A percentile compares a stretch with the other conserved stretches of the same genome.
Evolutionary conservation across 176 grass and related monocot species (phyloP).

Genomic region (Dendrocalamus sinicus): DNA sequence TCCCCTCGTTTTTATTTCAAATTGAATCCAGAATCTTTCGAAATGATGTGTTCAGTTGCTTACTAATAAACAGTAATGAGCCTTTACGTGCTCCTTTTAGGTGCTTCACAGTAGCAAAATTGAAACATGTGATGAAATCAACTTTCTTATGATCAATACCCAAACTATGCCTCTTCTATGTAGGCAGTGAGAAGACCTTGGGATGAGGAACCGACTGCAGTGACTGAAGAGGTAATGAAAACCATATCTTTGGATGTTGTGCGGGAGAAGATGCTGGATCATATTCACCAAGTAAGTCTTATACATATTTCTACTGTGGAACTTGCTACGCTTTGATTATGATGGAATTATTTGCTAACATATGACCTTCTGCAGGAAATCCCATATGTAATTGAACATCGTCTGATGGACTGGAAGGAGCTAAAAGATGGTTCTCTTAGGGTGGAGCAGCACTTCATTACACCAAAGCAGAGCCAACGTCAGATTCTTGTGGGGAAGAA

Average conservation of each 20-base stretch:
- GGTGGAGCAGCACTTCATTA: slow-evolving; percentile 92
- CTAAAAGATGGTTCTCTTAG: slow-evolving; percentile 95
- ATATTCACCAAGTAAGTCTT: slow-evolving; percentile 86
- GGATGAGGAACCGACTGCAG: slow-evolving; percentile 83
- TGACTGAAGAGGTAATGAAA: slow-evolving; percentile 98
- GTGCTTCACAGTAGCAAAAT: not conserved
- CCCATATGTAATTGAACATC: slow-evolving; percentile 91
- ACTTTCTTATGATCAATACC: slow-evolving; percentile 2
- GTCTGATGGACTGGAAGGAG: slow-evolving; percentile 92
- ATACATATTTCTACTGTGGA: slow-evolving; percentile 18
- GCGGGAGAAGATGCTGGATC: slow-evolving; percentile 89
- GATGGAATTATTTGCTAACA: slow-evolving; percentile 37
- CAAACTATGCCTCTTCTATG: slow-evolving; percentile 23
- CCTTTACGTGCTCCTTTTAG: not conserved
- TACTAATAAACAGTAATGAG: not conserved
- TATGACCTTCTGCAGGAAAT: slow-evolving; percentile 69
- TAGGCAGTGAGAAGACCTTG: slow-evolving; percentile 94
- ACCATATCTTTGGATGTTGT: slow-evolving; percentile 91
- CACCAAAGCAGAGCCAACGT: slow-evolving; percentile 86
- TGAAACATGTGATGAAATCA: not conserved
- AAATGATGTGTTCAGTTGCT: slow-evolving; percentile 2
- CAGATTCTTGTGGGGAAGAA: slow-evolving; percentile 99
- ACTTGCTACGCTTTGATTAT: slow-evolving; percentile 34
- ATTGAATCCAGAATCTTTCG: not conserved
- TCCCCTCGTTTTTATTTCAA: not conserved